Conservation (phyloP, 371 early-diverging fungal genomes). For the Apophysomyces elegans region DNA sequence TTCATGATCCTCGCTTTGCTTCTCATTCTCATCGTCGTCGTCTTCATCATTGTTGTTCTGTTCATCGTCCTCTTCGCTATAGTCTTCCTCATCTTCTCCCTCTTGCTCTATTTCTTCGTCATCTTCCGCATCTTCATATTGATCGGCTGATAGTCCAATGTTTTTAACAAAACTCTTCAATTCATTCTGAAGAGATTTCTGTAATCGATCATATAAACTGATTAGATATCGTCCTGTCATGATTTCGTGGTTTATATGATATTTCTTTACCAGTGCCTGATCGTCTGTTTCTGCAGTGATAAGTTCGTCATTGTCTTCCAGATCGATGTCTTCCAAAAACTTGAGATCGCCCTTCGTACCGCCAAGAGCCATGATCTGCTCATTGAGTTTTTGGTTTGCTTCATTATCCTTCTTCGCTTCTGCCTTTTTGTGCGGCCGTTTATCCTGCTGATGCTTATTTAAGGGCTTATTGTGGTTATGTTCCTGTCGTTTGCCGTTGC, state of each 20-base stretch:
- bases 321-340: slow-evolving; percentile 36
- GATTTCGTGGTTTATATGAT: background rate
- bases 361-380: slow-evolving; percentile 42
- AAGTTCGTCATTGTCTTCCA: slow-evolving; percentile 31
- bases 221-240: background rate
- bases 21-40: slow-evolving; percentile 25
- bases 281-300: slow-evolving; percentile 18
- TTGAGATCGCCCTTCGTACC: slow-evolving; percentile 47
- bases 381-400: slow-evolving; percentile 25
- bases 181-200: slow-evolving; percentile 37
- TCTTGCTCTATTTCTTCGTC: slow-evolving; percentile 32
- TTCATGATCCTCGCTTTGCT: slow-evolving; percentile 21
- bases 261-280: slow-evolving; percentile 19
- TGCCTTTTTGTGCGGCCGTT: slow-evolving; percentile 3
- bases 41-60: slow-evolving; percentile 25
- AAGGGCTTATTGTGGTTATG: background rate
- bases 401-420: background rate
- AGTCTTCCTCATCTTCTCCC: slow-evolving; percentile 11
- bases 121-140: slow-evolving; percentile 30
- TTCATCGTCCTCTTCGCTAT: slow-evolving; percentile 27
- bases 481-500: background rate
- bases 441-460: background rate
- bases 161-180: slow-evolving; percentile 38
- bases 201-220: background rate
- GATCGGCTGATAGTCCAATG: slow-evolving; percentile 37